Percentiles rank a stretch among this genome's conserved stretches.
These are phyloP conservation scores for Pezicula carpinea DNA, from an alignment of 2,329 filamentous ascomycete genomes.

Conservation along the genomic window DNA sequence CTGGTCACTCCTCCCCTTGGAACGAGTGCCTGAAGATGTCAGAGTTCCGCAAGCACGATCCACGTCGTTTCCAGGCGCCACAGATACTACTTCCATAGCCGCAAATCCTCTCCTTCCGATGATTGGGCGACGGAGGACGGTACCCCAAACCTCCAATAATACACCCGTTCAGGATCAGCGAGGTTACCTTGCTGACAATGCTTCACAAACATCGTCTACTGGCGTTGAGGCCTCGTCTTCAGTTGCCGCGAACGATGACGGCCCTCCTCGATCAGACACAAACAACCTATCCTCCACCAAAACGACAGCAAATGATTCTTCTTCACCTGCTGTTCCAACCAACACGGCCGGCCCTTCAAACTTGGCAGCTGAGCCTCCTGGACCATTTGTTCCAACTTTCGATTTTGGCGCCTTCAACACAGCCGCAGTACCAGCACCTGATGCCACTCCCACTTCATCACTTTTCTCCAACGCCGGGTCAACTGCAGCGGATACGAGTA, in stretches of 20 bases:
- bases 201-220: constrained; percentile 17
- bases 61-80: constrained; percentile 16
- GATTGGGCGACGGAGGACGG: background rate
- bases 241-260: constrained; percentile 19
- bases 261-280: constrained; percentile 18
- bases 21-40: constrained; percentile 33
- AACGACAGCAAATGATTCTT: too few species aligned
- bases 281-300: constrained; percentile 15
- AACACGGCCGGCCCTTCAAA: too few species aligned
- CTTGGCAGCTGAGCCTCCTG: too few species aligned
- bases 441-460: too few species aligned
- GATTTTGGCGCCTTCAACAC: too few species aligned
- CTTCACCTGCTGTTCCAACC: too few species aligned
- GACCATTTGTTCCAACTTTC: too few species aligned
- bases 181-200: constrained; percentile 13
- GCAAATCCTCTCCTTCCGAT: too few species aligned
- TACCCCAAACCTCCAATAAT: constrained; percentile 21
- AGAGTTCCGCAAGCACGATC: constrained; percentile 11
- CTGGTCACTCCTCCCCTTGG: constrained; percentile 60
- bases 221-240: constrained; percentile 12
- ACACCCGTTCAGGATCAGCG: constrained; percentile 16
- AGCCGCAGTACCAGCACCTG: too few species aligned
- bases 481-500: too few species aligned
- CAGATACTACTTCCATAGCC: constrained; percentile 21
- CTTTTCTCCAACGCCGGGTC: too few species aligned